Percentiles rank a stretch among this genome's conserved stretches.
phyloP scores from a whole-genome alignment of 768 basidiomycete species.

The Tubosaeta brunneosetosa region DNA sequence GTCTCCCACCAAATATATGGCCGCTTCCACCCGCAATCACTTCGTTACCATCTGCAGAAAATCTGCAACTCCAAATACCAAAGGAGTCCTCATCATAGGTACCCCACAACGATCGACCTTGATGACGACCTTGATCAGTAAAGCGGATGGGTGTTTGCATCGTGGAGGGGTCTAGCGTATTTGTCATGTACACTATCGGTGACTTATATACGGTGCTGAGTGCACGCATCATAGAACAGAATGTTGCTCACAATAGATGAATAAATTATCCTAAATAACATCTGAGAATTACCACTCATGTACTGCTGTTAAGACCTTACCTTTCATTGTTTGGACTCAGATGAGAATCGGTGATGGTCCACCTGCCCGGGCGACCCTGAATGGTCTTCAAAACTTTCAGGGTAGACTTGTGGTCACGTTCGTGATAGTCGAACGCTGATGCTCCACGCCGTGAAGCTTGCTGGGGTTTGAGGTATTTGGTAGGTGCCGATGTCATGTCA shows the following conservation, averaged over 20 bases:
- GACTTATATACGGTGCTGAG: conserved; percentile 40
- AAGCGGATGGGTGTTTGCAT: conserved; percentile 62
- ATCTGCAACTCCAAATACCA: conserved; percentile 91
- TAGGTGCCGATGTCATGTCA: conserved; percentile 56
- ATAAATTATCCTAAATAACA: conserved; percentile 72
- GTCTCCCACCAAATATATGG: conserved; percentile 60
- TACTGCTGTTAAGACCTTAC: conserved; percentile 44
- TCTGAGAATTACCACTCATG: conserved; percentile 34
- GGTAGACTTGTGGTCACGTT: conserved; percentile 43
- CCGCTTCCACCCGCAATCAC: conserved; percentile 89
- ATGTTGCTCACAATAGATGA: conserved; percentile 63
- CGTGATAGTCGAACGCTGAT: conserved; percentile 22
- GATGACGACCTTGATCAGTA: conserved; percentile 41
- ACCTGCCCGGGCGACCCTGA: conserved; percentile 68
- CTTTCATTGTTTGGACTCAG: conserved; percentile 85
- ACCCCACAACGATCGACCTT: conserved; percentile 30
- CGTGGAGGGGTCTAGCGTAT: conserved; percentile 56
- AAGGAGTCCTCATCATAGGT: conserved; percentile 43
- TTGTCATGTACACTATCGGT: conserved; percentile 71
- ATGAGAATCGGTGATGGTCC: conserved; percentile 96
- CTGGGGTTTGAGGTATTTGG: conserved; percentile 15
- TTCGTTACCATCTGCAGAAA: conserved; percentile 95
- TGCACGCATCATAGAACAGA: not conserved
- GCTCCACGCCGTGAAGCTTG: conserved; percentile 15
- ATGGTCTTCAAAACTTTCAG: conserved; percentile 59